A percentile compares a stretch with the other conserved stretches of the same genome.
These are phyloP conservation scores for Zasmidium citrigriseum DNA, from an alignment of 2,329 filamentous ascomycete species.

Conservation along the genomic window DNA sequence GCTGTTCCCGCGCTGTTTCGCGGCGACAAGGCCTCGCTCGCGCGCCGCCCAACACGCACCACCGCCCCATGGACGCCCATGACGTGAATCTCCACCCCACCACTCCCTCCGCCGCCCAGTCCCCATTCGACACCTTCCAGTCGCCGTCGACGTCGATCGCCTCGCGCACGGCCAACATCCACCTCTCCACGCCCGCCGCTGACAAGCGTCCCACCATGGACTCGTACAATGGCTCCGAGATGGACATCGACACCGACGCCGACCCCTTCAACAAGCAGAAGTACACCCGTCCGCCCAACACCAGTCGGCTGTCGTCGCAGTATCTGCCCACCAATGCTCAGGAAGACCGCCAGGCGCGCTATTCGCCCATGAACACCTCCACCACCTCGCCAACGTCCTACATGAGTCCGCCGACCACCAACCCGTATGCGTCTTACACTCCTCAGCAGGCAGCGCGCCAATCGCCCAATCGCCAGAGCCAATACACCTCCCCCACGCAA, in stretches of 20 bases:
- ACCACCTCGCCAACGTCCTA: constrained; percentile 62
- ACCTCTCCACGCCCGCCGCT: constrained; percentile 16
- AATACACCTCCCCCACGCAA: constrained; percentile 54
- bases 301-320: constrained; percentile 67
- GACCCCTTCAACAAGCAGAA: constrained; percentile 85
- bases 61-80: neutral
- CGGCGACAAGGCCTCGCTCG: neutral
- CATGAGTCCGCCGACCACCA: constrained; percentile 42
- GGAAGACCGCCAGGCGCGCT: constrained; percentile 81
- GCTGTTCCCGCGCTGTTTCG: neutral
- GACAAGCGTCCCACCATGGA: constrained; percentile 20
- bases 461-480: constrained; percentile 72
- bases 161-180: constrained; percentile 23
- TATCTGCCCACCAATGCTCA: constrained; percentile 57
- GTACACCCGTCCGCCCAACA: constrained; percentile 73
- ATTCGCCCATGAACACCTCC: constrained; percentile 88
- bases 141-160: constrained; percentile 18
- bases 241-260: constrained; percentile 72
- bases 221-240: constrained; percentile 42
- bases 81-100: neutral
- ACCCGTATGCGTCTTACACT: constrained; percentile 37
- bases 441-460: constrained; percentile 62
- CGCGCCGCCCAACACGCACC: neutral
- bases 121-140: constrained; percentile 2
- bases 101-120: neutral